Evolutionary conservation across 306 rosid genomes (phyloP).

Genomic region (Leucaena leucocephala): DNA sequence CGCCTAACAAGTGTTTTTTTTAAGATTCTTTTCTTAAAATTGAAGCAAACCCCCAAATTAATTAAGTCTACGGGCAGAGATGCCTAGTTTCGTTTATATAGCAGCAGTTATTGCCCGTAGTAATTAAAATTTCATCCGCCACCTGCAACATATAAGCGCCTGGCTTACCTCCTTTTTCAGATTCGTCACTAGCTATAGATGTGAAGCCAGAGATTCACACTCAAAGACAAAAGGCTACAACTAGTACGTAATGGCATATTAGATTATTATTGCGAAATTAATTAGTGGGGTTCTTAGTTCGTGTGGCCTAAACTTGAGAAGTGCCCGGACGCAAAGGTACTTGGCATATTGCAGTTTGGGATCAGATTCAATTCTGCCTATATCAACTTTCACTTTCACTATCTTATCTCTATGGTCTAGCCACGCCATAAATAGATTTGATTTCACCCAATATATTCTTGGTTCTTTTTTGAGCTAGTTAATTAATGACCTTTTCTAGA

Average conservation of each 20-base stretch:
- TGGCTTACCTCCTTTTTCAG: background rate
- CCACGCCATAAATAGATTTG: background rate
- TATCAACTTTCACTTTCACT: conserved; percentile 30
- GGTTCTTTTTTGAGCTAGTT: background rate
- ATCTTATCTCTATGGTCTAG: conserved; percentile 9
- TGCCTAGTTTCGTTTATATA: conserved; percentile 1
- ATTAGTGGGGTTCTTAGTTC: conserved; percentile 27
- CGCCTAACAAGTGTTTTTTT: too few relatives aligned
- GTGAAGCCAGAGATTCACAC: conserved; percentile 13
- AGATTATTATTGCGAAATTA: background rate
- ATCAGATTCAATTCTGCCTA: conserved; percentile 37
- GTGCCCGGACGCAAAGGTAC: conserved; percentile 33
- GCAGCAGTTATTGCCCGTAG: background rate
- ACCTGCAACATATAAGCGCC: background rate
- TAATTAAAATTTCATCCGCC: background rate
- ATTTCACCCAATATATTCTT: conserved; percentile 1
- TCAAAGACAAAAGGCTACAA: background rate
- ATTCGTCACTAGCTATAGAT: background rate
- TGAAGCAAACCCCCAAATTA: background rate
- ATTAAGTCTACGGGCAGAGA: background rate
- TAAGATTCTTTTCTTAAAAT: conserved; percentile 9
- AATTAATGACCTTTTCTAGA: background rate
- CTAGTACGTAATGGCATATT: background rate
- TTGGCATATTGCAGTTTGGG: conserved; percentile 23
- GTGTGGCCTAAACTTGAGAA: conserved; percentile 25